phyloP scores from a whole-genome alignment of 441 rosid species.

The California macrophylla region DNA sequence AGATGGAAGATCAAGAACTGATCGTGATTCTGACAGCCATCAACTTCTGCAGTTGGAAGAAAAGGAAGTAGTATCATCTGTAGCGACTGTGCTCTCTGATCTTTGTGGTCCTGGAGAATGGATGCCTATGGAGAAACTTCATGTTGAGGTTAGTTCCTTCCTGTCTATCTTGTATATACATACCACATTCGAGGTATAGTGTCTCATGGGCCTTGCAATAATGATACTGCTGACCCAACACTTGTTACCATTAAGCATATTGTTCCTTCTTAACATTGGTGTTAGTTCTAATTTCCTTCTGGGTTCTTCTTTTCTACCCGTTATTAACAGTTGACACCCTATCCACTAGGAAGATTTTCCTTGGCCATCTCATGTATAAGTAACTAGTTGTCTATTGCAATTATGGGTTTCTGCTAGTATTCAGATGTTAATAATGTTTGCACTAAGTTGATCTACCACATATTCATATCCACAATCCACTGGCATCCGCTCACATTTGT shows the following conservation, averaged over 20 bases:
- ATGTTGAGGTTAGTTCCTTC: constrained; percentile 53
- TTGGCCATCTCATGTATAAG: too few species aligned
- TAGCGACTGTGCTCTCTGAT: constrained; percentile 93
- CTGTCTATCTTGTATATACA: neutral
- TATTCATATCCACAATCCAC: neutral
- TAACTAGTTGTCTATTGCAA: neutral
- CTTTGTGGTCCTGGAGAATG: constrained; percentile 96
- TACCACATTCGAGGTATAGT: neutral
- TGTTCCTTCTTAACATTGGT: too few species aligned
- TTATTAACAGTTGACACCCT: neutral
- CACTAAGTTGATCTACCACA: neutral
- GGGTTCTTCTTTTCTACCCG: too few species aligned
- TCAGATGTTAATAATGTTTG: neutral
- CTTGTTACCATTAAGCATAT: too few species aligned
- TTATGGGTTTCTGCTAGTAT: neutral
- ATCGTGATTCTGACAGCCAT: constrained; percentile 83
- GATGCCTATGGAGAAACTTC: constrained; percentile 97
- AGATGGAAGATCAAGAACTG: constrained; percentile 62
- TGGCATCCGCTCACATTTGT: neutral
- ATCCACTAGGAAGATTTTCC: neutral
- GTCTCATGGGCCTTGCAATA: neutral
- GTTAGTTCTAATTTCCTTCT: neutral
- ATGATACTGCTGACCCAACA: neutral
- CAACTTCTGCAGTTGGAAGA: constrained; percentile 82
- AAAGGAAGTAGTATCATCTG: constrained; percentile 93